A percentile compares a stretch with the other conserved stretches of the same genome.
Evolutionary conservation across 768 basidiomycete species (phyloP).

Genomic region (Suillus clintonianus): DNA sequence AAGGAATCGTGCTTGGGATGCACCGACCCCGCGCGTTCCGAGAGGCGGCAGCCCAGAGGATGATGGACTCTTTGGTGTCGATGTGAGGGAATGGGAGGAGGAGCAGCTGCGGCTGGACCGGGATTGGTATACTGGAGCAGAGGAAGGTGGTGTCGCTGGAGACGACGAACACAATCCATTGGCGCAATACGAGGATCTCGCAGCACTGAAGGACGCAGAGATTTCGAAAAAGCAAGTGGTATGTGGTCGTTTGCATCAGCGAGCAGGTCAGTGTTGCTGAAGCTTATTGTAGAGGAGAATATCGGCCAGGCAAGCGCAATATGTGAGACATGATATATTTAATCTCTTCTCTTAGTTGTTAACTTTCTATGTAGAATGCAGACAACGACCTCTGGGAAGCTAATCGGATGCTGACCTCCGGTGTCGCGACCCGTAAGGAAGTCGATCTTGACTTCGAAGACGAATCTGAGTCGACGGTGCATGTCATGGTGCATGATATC

Average conservation of each 20-base stretch:
- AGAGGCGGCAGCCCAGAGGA: conserved; percentile 74
- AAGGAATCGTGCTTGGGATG: conserved; percentile 69
- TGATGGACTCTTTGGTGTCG: conserved; percentile 61
- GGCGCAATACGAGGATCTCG: conserved; percentile 89
- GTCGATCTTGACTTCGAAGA: conserved; percentile 96
- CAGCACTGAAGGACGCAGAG: conserved; percentile 66
- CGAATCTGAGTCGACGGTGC: conserved; percentile 93
- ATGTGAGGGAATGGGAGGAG: conserved; percentile 94
- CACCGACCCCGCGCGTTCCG: conserved; percentile 73
- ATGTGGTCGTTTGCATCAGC: conserved; percentile 23
- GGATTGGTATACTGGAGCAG: conserved; percentile 95
- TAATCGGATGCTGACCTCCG: conserved; percentile 96
- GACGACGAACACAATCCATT: conserved; percentile 94
- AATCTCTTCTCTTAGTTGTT: conserved; percentile 15
- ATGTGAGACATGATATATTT: conserved; percentile 50
- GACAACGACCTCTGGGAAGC: conserved; percentile 99
- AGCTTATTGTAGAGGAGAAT: conserved; percentile 65
- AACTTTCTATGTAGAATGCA: conserved; percentile 64
- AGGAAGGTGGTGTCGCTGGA: conserved; percentile 81
- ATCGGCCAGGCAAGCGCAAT: conserved; percentile 95
- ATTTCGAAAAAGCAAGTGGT: conserved; percentile 76
- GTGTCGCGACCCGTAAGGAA: conserved; percentile 83
- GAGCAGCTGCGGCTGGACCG: conserved; percentile 90
- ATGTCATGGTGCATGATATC: conserved; percentile 95
- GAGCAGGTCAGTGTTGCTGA: conserved; percentile 16